Percentiles rank a stretch among this genome's conserved stretches.
phyloP scores from a whole-genome alignment of 2,329 filamentous ascomycete genomes.

The Colletotrichum truncatum region DNA sequence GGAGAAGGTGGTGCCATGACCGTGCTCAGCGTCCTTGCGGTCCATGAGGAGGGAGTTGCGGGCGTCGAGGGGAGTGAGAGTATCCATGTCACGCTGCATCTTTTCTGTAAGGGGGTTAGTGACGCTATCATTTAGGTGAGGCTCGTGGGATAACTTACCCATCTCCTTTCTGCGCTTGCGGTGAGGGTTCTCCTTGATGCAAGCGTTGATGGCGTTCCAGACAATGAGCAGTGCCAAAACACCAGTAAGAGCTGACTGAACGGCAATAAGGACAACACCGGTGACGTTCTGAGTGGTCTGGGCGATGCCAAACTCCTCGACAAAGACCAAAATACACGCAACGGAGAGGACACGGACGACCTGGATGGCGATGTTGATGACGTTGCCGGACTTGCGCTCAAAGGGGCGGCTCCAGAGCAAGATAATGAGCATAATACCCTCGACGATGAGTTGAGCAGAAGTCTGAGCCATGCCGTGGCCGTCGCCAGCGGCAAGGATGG shows the following conservation, averaged over 20 bases:
- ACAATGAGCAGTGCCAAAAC: slow-evolving; percentile 86
- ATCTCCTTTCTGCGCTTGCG: slow-evolving; percentile 87
- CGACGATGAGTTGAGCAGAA: slow-evolving; percentile 81
- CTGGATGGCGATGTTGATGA: slow-evolving; percentile 94
- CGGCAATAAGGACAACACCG: slow-evolving; percentile 90
- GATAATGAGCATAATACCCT: slow-evolving; percentile 80
- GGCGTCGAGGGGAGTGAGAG: slow-evolving; percentile 85
- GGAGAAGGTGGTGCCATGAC: slow-evolving; percentile 51
- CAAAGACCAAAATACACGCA: slow-evolving; percentile 89
- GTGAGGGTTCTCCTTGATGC: slow-evolving; percentile 89
- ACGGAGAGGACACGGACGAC: slow-evolving; percentile 89
- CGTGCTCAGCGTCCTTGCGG: slow-evolving; percentile 44
- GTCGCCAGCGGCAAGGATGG: slow-evolving; percentile 84
- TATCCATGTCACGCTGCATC: slow-evolving; percentile 78
- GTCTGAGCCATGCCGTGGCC: slow-evolving; percentile 87
- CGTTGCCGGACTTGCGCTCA: slow-evolving; percentile 85
- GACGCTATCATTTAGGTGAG: slow-evolving; percentile 10
- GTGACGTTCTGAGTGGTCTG: slow-evolving; percentile 95
- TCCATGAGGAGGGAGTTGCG: slow-evolving; percentile 86
- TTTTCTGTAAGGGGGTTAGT: slow-evolving; percentile 68
- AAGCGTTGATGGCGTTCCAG: slow-evolving; percentile 86
- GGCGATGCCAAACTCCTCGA: slow-evolving; percentile 88
- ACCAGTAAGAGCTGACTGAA: slow-evolving; percentile 86
- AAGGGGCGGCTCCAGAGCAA: slow-evolving; percentile 89
- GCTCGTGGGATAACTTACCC: slow-evolving; percentile 67